phyloP scores from a whole-genome alignment of 805 yeast species.

The Kodamaea laetipori region DNA sequence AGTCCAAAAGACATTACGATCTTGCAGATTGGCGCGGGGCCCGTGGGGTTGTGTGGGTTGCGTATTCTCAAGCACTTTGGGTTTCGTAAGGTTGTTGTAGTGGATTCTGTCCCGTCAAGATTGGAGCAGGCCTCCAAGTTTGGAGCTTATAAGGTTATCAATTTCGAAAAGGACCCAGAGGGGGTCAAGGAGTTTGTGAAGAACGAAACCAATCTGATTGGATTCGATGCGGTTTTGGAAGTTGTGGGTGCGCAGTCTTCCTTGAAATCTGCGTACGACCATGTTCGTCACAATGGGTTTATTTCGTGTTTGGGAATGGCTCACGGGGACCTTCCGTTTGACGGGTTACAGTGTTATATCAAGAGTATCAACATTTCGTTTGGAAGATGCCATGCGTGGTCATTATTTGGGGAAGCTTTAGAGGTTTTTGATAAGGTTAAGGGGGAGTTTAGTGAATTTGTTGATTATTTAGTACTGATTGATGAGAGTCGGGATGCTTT shows the following conservation, averaged over 20 bases:
- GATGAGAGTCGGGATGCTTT: slow-evolving; percentile 50
- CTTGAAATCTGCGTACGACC: slow-evolving; percentile 50
- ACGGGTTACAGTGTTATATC: slow-evolving; percentile 57
- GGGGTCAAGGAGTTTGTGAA: slow-evolving; percentile 24
- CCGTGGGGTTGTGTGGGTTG: slow-evolving; percentile 58
- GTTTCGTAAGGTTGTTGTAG: slow-evolving; percentile 46
- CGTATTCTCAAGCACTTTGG: slow-evolving; percentile 47
- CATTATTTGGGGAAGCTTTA: slow-evolving; percentile 55
- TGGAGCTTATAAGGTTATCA: slow-evolving; percentile 52
- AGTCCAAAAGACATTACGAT: slow-evolving; percentile 34
- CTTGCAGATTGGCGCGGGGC: slow-evolving; percentile 62
- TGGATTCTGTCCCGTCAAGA: slow-evolving; percentile 52
- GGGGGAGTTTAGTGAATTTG: slow-evolving; percentile 49
- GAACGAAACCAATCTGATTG: slow-evolving; percentile 46
- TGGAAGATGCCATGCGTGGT: slow-evolving; percentile 65
- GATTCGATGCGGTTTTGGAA: slow-evolving; percentile 63
- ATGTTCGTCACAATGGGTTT: slow-evolving; percentile 59
- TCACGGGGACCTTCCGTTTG: slow-evolving; percentile 57
- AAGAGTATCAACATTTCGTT: slow-evolving; percentile 59
- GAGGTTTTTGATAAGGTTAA: slow-evolving; percentile 48
- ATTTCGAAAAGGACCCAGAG: slow-evolving; percentile 41
- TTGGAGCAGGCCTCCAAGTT: slow-evolving; percentile 45
- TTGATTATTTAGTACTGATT: slow-evolving; percentile 49
- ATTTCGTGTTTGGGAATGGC: slow-evolving; percentile 63
- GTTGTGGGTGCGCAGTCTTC: slow-evolving; percentile 60